phyloP scores from a whole-genome alignment of 2,329 filamentous ascomycete species.

The Akanthomyces muscarius region DNA sequence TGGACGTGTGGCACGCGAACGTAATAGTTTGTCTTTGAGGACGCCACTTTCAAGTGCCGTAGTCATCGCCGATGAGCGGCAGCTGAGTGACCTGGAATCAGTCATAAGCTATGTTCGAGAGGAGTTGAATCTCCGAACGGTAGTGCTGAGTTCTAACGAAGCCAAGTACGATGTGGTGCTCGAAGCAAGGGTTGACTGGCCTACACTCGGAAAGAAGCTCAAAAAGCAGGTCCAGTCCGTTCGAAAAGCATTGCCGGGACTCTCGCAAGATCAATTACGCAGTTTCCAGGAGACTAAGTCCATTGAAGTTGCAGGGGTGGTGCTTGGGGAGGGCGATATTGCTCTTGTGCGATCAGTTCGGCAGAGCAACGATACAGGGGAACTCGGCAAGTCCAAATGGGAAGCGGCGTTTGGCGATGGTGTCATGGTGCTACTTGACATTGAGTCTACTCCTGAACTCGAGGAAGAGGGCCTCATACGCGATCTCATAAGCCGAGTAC shows the following conservation, averaged over 20 bases:
- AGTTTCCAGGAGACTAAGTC: conserved; percentile 49
- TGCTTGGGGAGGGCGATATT: neutral
- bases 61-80: conserved; percentile 72
- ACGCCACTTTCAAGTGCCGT: conserved; percentile 78
- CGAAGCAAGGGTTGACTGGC: conserved; percentile 79
- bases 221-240: conserved; percentile 85
- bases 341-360: conserved; percentile 6
- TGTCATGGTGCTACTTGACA: conserved; percentile 77
- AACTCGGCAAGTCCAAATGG: conserved; percentile 19
- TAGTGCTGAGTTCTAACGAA: conserved; percentile 78
- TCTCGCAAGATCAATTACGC: conserved; percentile 69
- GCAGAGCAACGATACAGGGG: neutral
- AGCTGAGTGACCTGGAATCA: conserved; percentile 73
- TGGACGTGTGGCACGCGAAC: conserved; percentile 72
- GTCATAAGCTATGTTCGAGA: conserved; percentile 77
- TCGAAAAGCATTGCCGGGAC: conserved; percentile 72
- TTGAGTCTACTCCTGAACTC: conserved; percentile 70
- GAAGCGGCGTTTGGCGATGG: conserved; percentile 25
- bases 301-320: neutral
- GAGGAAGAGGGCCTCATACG: conserved; percentile 76
- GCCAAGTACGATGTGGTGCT: conserved; percentile 81
- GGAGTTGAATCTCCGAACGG: conserved; percentile 77
- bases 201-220: conserved; percentile 83
- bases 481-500: conserved; percentile 82
- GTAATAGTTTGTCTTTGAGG: conserved; percentile 73